Conservation (phyloP, 2,329 filamentous ascomycete genomes). For the Tympanopsis confertula region DNA sequence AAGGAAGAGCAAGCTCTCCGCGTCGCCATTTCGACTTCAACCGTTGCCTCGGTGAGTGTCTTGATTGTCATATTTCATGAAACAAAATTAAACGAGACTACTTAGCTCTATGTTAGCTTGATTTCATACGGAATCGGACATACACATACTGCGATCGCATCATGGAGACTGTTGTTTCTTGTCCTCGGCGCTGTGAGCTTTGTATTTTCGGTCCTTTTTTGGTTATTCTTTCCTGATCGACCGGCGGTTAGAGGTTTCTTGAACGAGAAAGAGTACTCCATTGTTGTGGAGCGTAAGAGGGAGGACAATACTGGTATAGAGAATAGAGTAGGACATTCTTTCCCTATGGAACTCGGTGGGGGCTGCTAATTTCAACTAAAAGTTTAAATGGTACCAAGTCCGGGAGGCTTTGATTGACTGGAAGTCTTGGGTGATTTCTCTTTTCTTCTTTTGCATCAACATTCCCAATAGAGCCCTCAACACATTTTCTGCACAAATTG, state of each 20-base stretch:
- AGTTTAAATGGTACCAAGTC: conserved; percentile 15
- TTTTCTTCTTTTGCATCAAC: conserved; percentile 12
- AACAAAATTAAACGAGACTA: conserved; percentile 5
- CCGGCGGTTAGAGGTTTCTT: conserved; percentile 11
- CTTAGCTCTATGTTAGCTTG: conserved; percentile 12
- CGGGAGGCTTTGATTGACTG: conserved; percentile 17
- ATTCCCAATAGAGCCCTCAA: conserved; percentile 16
- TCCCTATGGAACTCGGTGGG: too few relatives aligned
- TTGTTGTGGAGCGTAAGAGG: conserved; percentile 16
- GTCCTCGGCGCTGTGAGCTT: conserved; percentile 20
- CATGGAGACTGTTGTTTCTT: conserved; percentile 21
- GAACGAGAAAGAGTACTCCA: conserved; percentile 11
- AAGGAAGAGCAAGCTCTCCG: conserved; percentile 8
- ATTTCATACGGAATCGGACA: conserved; percentile 21
- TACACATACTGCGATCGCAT: conserved; percentile 10
- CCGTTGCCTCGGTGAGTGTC: conserved; percentile 26
- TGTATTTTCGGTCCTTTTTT: conserved; percentile 11
- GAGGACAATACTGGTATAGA: conserved; percentile 21
- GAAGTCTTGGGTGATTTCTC: conserved; percentile 16
- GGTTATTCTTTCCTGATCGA: conserved; percentile 9
- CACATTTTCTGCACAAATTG: conserved; percentile 36
- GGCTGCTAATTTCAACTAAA: too few relatives aligned
- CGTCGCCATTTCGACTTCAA: conserved; percentile 5
- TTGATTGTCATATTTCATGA: conserved; percentile 7
- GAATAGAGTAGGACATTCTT: too few relatives aligned